Conservation (phyloP, 1,284 basidiomycete species). For the Mycena sp. region DNA sequence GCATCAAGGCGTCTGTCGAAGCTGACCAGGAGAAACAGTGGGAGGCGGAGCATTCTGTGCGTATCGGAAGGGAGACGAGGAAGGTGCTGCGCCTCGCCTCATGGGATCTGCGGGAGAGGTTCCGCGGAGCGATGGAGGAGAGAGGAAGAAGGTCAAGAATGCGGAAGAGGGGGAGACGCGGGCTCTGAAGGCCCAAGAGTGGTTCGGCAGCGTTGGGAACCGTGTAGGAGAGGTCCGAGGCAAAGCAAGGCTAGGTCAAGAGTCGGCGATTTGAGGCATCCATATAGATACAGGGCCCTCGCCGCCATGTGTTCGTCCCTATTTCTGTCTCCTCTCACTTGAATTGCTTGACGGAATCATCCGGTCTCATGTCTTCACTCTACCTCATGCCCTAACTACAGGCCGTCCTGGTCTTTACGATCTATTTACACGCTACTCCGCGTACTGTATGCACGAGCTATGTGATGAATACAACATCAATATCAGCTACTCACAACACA, state of each 20-base stretch:
- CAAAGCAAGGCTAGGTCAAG: constrained; percentile 37
- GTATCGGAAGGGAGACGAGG: constrained; percentile 88
- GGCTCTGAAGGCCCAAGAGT: constrained; percentile 77
- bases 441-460: constrained; percentile 18
- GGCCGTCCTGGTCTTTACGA: constrained; percentile 16
- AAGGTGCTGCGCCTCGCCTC: constrained; percentile 94
- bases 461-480: constrained; percentile 12
- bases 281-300: constrained; percentile 13
- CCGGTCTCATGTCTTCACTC: constrained; percentile 25
- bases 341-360: constrained; percentile 23
- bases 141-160: constrained; percentile 77
- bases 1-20: constrained; percentile 67
- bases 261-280: constrained; percentile 23
- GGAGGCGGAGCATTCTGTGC: constrained; percentile 69
- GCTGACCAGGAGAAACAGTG: constrained; percentile 51
- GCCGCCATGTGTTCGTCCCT: neutral
- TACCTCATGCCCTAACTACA: constrained; percentile 9
- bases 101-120: constrained; percentile 91
- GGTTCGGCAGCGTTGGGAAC: constrained; percentile 70
- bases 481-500: constrained; percentile 18
- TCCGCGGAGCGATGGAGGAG: constrained; percentile 84
- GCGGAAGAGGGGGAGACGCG: constrained; percentile 81
- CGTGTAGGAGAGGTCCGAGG: constrained; percentile 67
- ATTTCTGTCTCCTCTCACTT: constrained; percentile 10
- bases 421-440: constrained; percentile 8